Evolutionary conservation across 2,329 filamentous ascomycete genomes (phyloP).

Genomic region (Nothomitra cinnamomea): DNA sequence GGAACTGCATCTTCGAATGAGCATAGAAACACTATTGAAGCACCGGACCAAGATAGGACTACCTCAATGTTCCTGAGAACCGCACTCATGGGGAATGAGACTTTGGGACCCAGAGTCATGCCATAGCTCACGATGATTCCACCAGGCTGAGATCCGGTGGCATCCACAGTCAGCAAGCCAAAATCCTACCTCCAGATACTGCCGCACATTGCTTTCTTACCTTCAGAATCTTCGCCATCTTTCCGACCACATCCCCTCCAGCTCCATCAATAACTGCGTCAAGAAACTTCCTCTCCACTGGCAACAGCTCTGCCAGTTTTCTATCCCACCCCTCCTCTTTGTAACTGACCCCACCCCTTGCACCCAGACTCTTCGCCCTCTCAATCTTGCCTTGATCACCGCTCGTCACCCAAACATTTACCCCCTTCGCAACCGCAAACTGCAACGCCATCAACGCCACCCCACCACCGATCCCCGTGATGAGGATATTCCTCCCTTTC

Average conservation of each 20-base stretch:
- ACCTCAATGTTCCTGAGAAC: conserved; percentile 71
- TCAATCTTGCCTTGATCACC: conserved; percentile 59
- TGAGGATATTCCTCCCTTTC: conserved; percentile 54
- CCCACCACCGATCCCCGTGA: conserved; percentile 87
- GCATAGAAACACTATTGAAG: neutral
- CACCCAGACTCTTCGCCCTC: conserved; percentile 55
- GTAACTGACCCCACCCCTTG: conserved; percentile 68
- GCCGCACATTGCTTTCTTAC: conserved; percentile 17
- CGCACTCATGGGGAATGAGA: conserved; percentile 72
- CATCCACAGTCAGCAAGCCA: conserved; percentile 1
- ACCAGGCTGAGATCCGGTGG: conserved; percentile 33
- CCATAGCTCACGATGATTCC: conserved; percentile 79
- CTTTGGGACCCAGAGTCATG: conserved; percentile 75
- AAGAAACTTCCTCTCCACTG: conserved; percentile 46
- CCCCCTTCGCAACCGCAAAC: conserved; percentile 59
- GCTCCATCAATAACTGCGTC: conserved; percentile 86
- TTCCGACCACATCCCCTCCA: conserved; percentile 66
- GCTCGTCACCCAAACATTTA: conserved; percentile 68
- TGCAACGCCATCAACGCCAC: conserved; percentile 70
- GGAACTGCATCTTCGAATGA: conserved; percentile 26
- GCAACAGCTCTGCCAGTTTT: conserved; percentile 45
- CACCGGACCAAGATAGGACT: neutral
- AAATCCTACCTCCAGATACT: neutral
- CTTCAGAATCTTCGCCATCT: conserved; percentile 52
- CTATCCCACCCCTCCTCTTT: conserved; percentile 67